A percentile compares a stretch with the other conserved stretches of the same genome.
These are phyloP conservation scores for Talaromyces islandicus DNA, from an alignment of 2,329 filamentous ascomycete species.

Conservation along the genomic window DNA sequence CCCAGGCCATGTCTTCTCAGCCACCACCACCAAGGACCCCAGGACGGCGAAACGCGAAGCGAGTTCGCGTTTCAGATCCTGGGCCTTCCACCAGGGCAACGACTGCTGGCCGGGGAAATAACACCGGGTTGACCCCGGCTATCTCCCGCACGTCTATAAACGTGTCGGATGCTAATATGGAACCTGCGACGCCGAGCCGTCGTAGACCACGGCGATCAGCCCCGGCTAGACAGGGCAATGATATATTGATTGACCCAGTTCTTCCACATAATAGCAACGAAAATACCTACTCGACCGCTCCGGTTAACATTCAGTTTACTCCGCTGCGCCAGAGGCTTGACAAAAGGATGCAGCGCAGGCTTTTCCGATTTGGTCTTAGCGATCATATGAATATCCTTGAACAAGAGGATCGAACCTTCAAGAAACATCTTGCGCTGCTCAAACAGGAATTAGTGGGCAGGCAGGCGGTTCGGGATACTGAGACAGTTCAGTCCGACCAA, in stretches of 20 bases:
- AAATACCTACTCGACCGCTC: constrained; percentile 6
- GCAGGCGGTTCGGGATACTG: constrained; percentile 19
- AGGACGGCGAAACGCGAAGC: constrained; percentile 29
- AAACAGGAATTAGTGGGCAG: constrained; percentile 18
- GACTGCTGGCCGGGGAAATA: constrained; percentile 9
- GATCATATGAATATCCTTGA: constrained; percentile 42
- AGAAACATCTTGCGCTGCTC: constrained; percentile 20
- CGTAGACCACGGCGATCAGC: constrained; percentile 27
- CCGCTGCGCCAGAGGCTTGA: constrained; percentile 40
- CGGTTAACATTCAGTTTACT: constrained; percentile 37
- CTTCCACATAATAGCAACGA: constrained; percentile 11
- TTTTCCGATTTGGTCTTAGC: constrained; percentile 40
- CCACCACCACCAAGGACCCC: constrained; percentile 18
- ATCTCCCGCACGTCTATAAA: constrained; percentile 31
- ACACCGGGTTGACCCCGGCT: constrained; percentile 42
- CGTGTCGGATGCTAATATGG: constrained; percentile 11
- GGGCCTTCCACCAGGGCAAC: constrained; percentile 18
- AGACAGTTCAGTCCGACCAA: constrained; percentile 12
- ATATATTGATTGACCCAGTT: constrained; percentile 17
- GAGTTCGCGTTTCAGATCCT: constrained; percentile 42
- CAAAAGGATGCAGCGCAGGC: constrained; percentile 35
- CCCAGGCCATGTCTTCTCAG: not conserved
- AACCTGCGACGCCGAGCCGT: constrained; percentile 22
- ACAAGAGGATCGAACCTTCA: constrained; percentile 30
- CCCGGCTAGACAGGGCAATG: constrained; percentile 20